phyloP scores from a whole-genome alignment of 78 protist genomes.

The Mantamonas sphyraenae region DNA sequence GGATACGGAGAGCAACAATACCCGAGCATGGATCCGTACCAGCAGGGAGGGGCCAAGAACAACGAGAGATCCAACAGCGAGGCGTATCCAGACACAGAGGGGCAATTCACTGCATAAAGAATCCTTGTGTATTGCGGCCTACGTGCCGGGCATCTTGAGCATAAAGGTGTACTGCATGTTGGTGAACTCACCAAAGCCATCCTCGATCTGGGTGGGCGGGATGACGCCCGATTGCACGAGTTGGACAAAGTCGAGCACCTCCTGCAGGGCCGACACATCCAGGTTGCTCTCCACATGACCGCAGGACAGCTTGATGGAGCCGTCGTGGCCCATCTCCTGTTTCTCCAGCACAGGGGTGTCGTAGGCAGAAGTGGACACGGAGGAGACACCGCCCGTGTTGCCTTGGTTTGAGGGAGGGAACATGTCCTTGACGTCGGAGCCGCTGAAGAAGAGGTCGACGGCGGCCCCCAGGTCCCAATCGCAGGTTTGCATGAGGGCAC shows the following conservation, averaged over 20 bases:
- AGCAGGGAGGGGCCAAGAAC: too few relatives aligned
- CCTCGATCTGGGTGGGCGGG: neutral
- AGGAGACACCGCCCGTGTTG: neutral
- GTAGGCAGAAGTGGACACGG: neutral
- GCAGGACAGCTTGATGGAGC: neutral
- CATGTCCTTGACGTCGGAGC: neutral
- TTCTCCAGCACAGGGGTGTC: too few relatives aligned
- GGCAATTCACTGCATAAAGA: too few relatives aligned
- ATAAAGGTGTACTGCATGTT: neutral
- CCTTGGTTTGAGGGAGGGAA: neutral
- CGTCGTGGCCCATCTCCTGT: neutral
- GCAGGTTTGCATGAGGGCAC: too few relatives aligned
- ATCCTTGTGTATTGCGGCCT: too few relatives aligned
- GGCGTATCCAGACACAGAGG: too few relatives aligned
- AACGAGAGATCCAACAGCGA: too few relatives aligned
- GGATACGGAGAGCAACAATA: too few relatives aligned
- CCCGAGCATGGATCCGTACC: too few relatives aligned
- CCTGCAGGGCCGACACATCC: neutral
- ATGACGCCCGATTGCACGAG: neutral
- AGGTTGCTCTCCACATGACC: neutral
- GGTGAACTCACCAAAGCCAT: neutral
- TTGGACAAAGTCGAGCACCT: neutral
- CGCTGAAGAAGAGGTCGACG: neutral
- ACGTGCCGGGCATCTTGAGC: neutral
- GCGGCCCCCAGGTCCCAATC: neutral